Base-by-base conservation (phyloP, 2,329 filamentous ascomycete genomes). In the Cyphellophora attinorum region DNA sequence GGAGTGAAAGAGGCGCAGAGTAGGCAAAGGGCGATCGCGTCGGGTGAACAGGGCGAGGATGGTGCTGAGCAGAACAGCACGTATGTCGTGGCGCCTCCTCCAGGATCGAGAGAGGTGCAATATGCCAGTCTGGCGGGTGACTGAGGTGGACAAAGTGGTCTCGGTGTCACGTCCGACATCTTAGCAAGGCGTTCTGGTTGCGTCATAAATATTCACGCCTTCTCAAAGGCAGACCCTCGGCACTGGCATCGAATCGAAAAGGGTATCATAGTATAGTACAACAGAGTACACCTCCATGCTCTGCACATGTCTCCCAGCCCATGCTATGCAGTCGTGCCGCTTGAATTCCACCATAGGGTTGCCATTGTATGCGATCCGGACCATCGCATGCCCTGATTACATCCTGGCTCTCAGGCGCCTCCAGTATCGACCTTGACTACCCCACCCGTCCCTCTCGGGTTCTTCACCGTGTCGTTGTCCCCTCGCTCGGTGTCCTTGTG, bases 401-500 rank as follows among this genome's bases (percentile, higher is more conserved):
- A n/a, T n/a, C n/a, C n/a, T n/a, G n/a, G n/a, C 15, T 8, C 32
- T 42, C 52, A 58, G 15, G 58, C 59, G 40, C 61, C 64, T 29
- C 58, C 50, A 11, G 13, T 12, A 12, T 42, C 39, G n/a, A n/a
- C n/a, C 31, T 48, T 45, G 23, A 48, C 40, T 29, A 39, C 40
- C 11, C 45, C 42, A 16, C 39, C 46, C 29, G 35, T 39, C 6
- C 29, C 42, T 12, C 42, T 27, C 10, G 46, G 46, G 35, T 49
- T 44, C 25, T 88, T 93, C 51, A 95, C 76, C 19, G 80, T 84
- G 49, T 95, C 86, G 54, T 98, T 98, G 61, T 96, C 83, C 35
- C 91, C 86, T 46, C 85, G 72, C 59, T 98, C 89, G 18, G 81
- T 98, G 46, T 93, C 67, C 41, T 93, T 74, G 57, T 96, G 91